These are phyloP conservation scores for Catenaria anguillulae DNA, from an alignment of 371 early-diverging fungal species.

Conservation along the genomic window DNA sequence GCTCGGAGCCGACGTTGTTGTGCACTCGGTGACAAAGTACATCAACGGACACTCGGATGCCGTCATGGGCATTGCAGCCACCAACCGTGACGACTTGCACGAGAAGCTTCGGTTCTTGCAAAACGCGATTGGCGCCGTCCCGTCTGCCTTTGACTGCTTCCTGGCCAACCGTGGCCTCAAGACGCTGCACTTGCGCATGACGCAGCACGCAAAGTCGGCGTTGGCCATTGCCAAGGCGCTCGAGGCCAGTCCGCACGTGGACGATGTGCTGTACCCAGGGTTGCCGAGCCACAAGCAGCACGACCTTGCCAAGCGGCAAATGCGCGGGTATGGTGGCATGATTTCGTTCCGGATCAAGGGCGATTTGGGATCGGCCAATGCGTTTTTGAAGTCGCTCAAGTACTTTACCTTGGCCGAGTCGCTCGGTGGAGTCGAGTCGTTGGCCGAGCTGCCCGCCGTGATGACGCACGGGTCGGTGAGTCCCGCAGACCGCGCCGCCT, in stretches of 20 bases:
- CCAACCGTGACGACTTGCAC: constrained; percentile 52
- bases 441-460: constrained; percentile 64
- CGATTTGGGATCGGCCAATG: constrained; percentile 46
- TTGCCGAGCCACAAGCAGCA: constrained; percentile 66
- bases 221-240: constrained; percentile 55
- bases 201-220: constrained; percentile 74
- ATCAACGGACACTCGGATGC: constrained; percentile 97
- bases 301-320: constrained; percentile 59
- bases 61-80: constrained; percentile 87
- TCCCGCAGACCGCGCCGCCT: constrained; percentile 50
- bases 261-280: constrained; percentile 73
- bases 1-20: constrained; percentile 91
- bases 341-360: constrained; percentile 68
- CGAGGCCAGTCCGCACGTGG: constrained; percentile 42
- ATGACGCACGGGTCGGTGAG: constrained; percentile 78
- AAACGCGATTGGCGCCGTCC: constrained; percentile 89
- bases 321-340: constrained; percentile 74
- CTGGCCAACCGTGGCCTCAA: constrained; percentile 88
- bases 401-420: constrained; percentile 71
- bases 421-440: constrained; percentile 71
- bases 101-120: constrained; percentile 75
- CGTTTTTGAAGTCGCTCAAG: constrained; percentile 45
- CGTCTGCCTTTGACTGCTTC: constrained; percentile 94
- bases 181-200: constrained; percentile 89
- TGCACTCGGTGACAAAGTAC: constrained; percentile 96